Conservation (phyloP, 352 stramenopile species). For the Globisporangium acanthophoron region DNA sequence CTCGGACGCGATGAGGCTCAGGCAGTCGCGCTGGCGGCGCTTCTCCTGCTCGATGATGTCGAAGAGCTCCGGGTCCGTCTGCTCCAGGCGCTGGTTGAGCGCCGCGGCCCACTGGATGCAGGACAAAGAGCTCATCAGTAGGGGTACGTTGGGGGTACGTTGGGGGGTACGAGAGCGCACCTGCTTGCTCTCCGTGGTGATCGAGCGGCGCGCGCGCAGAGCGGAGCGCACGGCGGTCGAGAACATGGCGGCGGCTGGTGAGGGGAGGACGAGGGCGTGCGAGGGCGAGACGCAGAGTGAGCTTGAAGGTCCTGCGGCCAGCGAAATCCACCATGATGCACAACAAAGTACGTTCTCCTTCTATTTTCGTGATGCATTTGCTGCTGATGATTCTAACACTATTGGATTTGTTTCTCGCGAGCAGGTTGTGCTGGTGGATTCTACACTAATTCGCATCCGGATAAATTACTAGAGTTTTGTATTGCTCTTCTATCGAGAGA, state of each 20-base stretch:
- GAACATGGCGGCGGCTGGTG: slow-evolving; percentile 10
- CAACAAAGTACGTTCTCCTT: too few relatives aligned
- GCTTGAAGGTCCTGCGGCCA: too few relatives aligned
- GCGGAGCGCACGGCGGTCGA: slow-evolving; percentile 6
- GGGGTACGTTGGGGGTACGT: neutral
- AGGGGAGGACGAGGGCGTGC: neutral
- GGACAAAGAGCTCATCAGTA: neutral
- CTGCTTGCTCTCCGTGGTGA: slow-evolving; percentile 46
- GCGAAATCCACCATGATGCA: too few relatives aligned
- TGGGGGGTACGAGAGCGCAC: slow-evolving; percentile 4
- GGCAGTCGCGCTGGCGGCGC: slow-evolving; percentile 94
- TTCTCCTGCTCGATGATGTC: slow-evolving; percentile 98
- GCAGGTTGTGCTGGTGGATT: too few relatives aligned
- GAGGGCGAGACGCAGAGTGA: neutral
- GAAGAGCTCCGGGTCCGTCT: slow-evolving; percentile 91
- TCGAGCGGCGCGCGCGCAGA: slow-evolving; percentile 20
- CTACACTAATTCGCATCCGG: too few relatives aligned
- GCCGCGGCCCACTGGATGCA: slow-evolving; percentile 45
- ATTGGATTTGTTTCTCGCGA: too few relatives aligned
- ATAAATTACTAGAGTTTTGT: too few relatives aligned
- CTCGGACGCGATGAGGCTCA: slow-evolving; percentile 98
- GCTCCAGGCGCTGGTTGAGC: slow-evolving; percentile 86
- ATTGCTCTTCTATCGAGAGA: too few relatives aligned
- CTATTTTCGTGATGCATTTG: too few relatives aligned
- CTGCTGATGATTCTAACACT: too few relatives aligned